These are phyloP conservation scores for Penicillium lividum DNA, from an alignment of 495 filamentous ascomycete genomes.

Conservation along the genomic window DNA sequence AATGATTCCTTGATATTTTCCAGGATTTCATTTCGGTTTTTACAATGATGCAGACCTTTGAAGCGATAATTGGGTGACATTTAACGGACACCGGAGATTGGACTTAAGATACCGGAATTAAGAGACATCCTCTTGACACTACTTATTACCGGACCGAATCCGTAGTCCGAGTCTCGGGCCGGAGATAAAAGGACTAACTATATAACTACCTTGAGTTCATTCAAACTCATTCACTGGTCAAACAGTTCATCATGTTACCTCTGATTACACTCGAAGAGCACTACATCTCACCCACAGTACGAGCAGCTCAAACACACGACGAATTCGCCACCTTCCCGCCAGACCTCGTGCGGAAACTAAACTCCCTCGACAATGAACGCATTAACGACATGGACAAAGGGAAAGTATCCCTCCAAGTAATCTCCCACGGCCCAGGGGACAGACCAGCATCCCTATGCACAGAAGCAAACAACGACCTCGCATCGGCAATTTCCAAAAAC, in stretches of 20 bases:
- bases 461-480: background rate
- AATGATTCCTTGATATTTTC: too few relatives aligned
- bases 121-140: background rate
- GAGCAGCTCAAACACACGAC: slow-evolving; percentile 10
- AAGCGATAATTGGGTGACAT: background rate
- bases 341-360: slow-evolving; percentile 34
- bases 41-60: too few relatives aligned
- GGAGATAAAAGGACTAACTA: too few relatives aligned
- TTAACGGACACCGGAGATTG: background rate
- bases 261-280: slow-evolving; percentile 65
- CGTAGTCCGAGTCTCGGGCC: too few relatives aligned
- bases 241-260: slow-evolving; percentile 14
- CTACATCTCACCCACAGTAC: slow-evolving; percentile 46
- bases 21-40: too few relatives aligned
- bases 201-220: too few relatives aligned
- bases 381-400: slow-evolving; percentile 53
- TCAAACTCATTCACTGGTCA: too few relatives aligned
- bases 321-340: slow-evolving; percentile 25
- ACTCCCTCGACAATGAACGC: slow-evolving; percentile 28
- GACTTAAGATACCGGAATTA: background rate
- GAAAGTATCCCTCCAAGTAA: slow-evolving; percentile 54
- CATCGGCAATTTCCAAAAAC: background rate
- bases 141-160: too few relatives aligned
- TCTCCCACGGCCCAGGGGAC: slow-evolving; percentile 52
- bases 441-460: slow-evolving; percentile 52